Conservation (phyloP, 768 basidiomycete genomes). For the Postia placenta region DNA sequence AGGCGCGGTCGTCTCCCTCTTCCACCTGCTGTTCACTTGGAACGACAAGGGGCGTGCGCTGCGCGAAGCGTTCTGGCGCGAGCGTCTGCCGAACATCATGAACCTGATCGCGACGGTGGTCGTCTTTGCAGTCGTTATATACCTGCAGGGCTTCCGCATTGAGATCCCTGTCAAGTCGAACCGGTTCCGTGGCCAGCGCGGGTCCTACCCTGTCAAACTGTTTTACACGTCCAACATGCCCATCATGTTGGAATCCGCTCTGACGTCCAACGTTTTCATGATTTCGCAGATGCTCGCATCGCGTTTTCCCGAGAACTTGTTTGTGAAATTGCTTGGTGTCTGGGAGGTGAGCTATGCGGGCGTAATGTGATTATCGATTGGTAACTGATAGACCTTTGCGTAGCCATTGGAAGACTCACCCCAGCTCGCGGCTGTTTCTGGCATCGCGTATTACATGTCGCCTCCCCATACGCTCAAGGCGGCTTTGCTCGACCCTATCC, state of each 20-base stretch:
- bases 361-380: neutral
- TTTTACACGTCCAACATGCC: constrained; percentile 99
- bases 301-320: constrained; percentile 86
- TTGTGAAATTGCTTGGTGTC: constrained; percentile 88
- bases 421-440: constrained; percentile 84
- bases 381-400: constrained; percentile 1
- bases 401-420: constrained; percentile 93
- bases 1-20: constrained; percentile 91
- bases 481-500: constrained; percentile 88
- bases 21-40: constrained; percentile 98
- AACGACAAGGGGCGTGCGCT: constrained; percentile 96
- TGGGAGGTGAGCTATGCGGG: constrained; percentile 83
- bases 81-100: constrained; percentile 96
- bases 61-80: constrained; percentile 97
- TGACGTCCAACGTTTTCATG: constrained; percentile 93
- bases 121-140: constrained; percentile 94
- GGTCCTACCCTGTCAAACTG: constrained; percentile 93
- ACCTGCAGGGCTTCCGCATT: constrained; percentile 97
- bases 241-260: constrained; percentile 95
- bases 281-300: constrained; percentile 91
- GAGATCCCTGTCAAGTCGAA: constrained; percentile 98
- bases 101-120: constrained; percentile 88
- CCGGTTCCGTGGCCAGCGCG: constrained; percentile 93
- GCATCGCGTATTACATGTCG: constrained; percentile 97
- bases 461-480: constrained; percentile 91